Percentiles rank a stretch among this genome's conserved stretches.
Conservation (phyloP, 148 eudicot species). For the Amaranthus hypochondriacus region DNA sequence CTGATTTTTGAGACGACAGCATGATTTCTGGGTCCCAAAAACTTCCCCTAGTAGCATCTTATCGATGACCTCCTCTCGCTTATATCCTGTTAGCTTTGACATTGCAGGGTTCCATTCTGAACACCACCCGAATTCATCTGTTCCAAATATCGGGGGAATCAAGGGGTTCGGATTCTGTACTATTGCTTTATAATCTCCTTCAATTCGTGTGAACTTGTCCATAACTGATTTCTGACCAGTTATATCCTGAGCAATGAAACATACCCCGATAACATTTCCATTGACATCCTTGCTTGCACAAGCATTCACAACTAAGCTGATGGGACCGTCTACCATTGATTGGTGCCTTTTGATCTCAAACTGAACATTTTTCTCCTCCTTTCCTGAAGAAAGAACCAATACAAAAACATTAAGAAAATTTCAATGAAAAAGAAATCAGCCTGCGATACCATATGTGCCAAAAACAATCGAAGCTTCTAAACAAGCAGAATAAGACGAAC, state of each 20-base stretch:
- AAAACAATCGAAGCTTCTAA: neutral
- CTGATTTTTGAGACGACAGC: slow-evolving; percentile 72
- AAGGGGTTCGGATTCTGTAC: slow-evolving; percentile 84
- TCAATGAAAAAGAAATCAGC: too few relatives aligned
- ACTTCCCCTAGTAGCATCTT: slow-evolving; percentile 91
- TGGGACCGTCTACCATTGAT: slow-evolving; percentile 46
- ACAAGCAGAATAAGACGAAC: slow-evolving; percentile 31
- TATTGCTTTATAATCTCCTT: slow-evolving; percentile 91
- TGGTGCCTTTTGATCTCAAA: slow-evolving; percentile 76
- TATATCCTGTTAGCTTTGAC: slow-evolving; percentile 64
- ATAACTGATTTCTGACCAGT: slow-evolving; percentile 70
- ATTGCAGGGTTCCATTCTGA: slow-evolving; percentile 92
- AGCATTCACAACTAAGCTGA: slow-evolving; percentile 78
- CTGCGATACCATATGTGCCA: neutral
- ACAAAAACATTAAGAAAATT: neutral
- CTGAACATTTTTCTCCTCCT: slow-evolving; percentile 68
- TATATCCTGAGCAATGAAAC: slow-evolving; percentile 84
- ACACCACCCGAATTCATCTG: slow-evolving; percentile 94
- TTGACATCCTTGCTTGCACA: slow-evolving; percentile 74
- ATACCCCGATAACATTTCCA: slow-evolving; percentile 69
- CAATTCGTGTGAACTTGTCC: slow-evolving; percentile 91
- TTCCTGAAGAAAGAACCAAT: slow-evolving; percentile 38
- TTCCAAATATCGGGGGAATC: slow-evolving; percentile 87
- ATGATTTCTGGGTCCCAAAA: slow-evolving; percentile 58
- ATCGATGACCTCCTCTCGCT: slow-evolving; percentile 51